phyloP scores from a whole-genome alignment of 192 early-diverging fungal species.

The Radiomyces spectabilis region DNA sequence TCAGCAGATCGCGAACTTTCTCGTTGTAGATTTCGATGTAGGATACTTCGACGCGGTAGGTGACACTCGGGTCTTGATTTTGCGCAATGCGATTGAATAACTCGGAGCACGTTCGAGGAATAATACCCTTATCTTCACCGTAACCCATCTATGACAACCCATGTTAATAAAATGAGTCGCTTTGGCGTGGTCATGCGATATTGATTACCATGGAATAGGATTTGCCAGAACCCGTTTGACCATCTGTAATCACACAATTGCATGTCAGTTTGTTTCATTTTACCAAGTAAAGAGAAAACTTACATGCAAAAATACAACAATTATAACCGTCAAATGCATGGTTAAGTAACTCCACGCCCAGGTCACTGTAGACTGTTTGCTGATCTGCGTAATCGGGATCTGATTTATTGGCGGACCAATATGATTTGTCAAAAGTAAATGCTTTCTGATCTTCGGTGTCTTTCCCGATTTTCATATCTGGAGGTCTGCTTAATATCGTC shows the following conservation, averaged over 20 bases:
- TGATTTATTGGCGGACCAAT: constrained; percentile 69
- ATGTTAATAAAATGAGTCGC: not conserved
- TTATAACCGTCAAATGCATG: constrained; percentile 91
- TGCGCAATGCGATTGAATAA: constrained; percentile 62
- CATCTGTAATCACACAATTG: constrained; percentile 38
- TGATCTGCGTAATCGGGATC: constrained; percentile 65
- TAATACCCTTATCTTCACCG: constrained; percentile 75
- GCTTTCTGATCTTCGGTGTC: constrained; percentile 40
- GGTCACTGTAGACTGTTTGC: constrained; percentile 62
- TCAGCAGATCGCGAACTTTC: constrained; percentile 72
- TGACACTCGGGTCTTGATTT: constrained; percentile 31
- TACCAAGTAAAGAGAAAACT: constrained; percentile 7
- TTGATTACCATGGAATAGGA: constrained; percentile 54
- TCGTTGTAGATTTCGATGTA: constrained; percentile 94
- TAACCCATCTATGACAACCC: constrained; percentile 47
- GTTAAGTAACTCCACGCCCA: constrained; percentile 73
- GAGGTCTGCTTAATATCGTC: constrained; percentile 54
- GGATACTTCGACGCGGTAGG: constrained; percentile 68
- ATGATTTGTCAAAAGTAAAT: constrained; percentile 88
- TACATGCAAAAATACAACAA: constrained; percentile 89
- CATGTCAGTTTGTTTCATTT: not conserved
- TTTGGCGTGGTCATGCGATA: not conserved
- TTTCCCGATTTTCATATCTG: constrained; percentile 23
- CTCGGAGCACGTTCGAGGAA: constrained; percentile 72
- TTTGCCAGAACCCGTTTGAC: constrained; percentile 75